A percentile compares a stretch with the other conserved stretches of the same genome.
These are phyloP conservation scores for Leccinum longicurvipes DNA, from an alignment of 768 basidiomycete genomes.

Conservation along the genomic window DNA sequence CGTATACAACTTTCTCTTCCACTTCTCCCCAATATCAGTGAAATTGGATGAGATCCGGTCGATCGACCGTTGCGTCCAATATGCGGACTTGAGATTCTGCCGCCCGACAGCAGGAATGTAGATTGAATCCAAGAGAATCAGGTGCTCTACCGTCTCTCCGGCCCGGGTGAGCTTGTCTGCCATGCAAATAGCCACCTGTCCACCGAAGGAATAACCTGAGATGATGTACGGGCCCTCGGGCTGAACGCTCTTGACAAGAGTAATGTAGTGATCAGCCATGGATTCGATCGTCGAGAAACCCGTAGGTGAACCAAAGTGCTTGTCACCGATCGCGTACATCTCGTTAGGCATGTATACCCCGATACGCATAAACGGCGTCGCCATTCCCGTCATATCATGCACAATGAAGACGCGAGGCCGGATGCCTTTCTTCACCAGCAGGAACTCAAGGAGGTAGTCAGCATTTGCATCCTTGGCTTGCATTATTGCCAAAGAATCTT, in stretches of 20 bases:
- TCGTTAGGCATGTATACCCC: conserved; percentile 31
- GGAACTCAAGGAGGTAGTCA: conserved; percentile 29
- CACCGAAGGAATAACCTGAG: conserved; percentile 28
- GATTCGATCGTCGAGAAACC: conserved; percentile 29
- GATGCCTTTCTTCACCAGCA: conserved; percentile 31
- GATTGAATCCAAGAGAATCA: conserved; percentile 29
- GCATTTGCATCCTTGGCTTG: conserved; percentile 30
- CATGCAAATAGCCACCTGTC: conserved; percentile 28
- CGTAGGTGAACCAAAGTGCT: conserved; percentile 28
- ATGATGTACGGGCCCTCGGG: conserved; percentile 27
- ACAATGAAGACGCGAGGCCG: conserved; percentile 27
- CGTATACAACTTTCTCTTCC: conserved; percentile 27
- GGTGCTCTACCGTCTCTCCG: conserved; percentile 24
- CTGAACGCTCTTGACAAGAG: conserved; percentile 26
- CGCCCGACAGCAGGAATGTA: conserved; percentile 27
- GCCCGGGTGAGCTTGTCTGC: conserved; percentile 22
- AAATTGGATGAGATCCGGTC: conserved; percentile 31
- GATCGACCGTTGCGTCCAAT: conserved; percentile 30
- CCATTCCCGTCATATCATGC: conserved; percentile 33
- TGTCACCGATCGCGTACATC: conserved; percentile 33
- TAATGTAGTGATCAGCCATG: conserved; percentile 32
- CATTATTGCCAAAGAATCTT: conserved; percentile 28
- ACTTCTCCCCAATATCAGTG: conserved; percentile 31
- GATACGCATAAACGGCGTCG: conserved; percentile 31
- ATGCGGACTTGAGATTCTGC: conserved; percentile 29